Conservation (phyloP, 202 grass and related monocot genomes). For the Saccharum hybrid region DNA sequence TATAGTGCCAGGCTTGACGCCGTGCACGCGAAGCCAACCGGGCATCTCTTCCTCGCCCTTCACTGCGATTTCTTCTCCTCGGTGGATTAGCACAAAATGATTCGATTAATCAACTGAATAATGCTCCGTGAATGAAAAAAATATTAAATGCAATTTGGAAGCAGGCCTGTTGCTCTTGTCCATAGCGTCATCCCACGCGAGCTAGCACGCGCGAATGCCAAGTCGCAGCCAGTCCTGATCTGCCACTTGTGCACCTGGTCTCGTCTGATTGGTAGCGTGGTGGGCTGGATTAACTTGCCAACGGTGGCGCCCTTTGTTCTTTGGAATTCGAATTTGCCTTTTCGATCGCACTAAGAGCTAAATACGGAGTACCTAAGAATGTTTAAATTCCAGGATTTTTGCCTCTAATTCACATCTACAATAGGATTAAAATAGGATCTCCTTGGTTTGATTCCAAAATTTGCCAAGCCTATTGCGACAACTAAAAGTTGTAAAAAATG, state of each 20-base stretch:
- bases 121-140: not conserved
- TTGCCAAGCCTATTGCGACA: too few relatives aligned
- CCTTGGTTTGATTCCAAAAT: too few relatives aligned
- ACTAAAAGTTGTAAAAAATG: too few relatives aligned
- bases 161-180: conserved; percentile 30
- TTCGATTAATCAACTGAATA: conserved; percentile 2
- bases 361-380: not conserved
- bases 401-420: not conserved
- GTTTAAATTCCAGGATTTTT: not conserved
- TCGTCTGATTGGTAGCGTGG: conserved; percentile 16
- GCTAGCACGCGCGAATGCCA: conserved; percentile 44
- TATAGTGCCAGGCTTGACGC: conserved; percentile 58
- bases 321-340: conserved; percentile 33
- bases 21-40: conserved; percentile 46
- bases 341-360: conserved; percentile 38
- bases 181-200: conserved; percentile 38
- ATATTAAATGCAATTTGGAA: conserved; percentile 8
- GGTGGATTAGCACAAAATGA: conserved; percentile 27
- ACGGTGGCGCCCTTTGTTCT: not conserved
- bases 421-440: too few relatives aligned
- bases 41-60: conserved; percentile 29
- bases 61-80: not conserved
- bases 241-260: conserved; percentile 14
- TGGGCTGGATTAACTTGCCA: conserved; percentile 40
- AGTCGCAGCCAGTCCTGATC: conserved; percentile 29